Percentiles rank a stretch among this genome's conserved stretches.
Conservation (phyloP, 2,329 filamentous ascomycete species). For the Didymella glomerata region DNA sequence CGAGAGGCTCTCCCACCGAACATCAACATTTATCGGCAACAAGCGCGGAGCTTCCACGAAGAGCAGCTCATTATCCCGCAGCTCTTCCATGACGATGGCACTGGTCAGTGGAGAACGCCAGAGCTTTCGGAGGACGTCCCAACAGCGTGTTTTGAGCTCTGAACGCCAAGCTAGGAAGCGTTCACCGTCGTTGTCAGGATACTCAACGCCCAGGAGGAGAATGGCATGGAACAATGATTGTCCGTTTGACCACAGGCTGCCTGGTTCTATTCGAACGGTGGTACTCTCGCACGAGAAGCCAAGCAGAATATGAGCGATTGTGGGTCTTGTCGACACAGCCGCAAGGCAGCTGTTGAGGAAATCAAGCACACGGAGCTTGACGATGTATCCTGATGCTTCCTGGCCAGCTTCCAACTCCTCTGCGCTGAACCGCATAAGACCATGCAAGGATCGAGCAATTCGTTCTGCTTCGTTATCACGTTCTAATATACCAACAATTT, state of each 20-base stretch:
- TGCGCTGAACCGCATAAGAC: constrained; percentile 69
- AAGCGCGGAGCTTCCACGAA: constrained; percentile 78
- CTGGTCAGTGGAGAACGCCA: constrained; percentile 86
- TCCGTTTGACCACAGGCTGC: constrained; percentile 74
- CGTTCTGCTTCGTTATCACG: constrained; percentile 79
- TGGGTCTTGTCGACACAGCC: constrained; percentile 78
- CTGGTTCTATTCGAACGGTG: constrained; percentile 71
- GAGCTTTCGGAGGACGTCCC: constrained; percentile 75
- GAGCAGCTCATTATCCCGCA: constrained; percentile 82
- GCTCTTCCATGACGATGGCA: constrained; percentile 75
- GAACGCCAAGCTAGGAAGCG: constrained; percentile 54
- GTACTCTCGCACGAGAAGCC: constrained; percentile 83
- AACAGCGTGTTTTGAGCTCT: constrained; percentile 54
- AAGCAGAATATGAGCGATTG: constrained; percentile 87
- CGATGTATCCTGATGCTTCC: constrained; percentile 75
- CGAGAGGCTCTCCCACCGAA: constrained; percentile 76
- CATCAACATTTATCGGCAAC: constrained; percentile 71
- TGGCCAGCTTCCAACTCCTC: constrained; percentile 78
- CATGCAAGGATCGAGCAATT: constrained; percentile 77
- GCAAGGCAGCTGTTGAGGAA: constrained; percentile 84
- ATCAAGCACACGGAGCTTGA: constrained; percentile 84
- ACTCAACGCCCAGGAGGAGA: constrained; percentile 73
- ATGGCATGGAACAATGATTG: constrained; percentile 86
- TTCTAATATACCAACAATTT: constrained; percentile 87
- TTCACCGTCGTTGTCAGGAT: constrained; percentile 67